Evolutionary conservation across 176 grass and related monocot species (phyloP).

Genomic region (Phoenix roebelenii): DNA sequence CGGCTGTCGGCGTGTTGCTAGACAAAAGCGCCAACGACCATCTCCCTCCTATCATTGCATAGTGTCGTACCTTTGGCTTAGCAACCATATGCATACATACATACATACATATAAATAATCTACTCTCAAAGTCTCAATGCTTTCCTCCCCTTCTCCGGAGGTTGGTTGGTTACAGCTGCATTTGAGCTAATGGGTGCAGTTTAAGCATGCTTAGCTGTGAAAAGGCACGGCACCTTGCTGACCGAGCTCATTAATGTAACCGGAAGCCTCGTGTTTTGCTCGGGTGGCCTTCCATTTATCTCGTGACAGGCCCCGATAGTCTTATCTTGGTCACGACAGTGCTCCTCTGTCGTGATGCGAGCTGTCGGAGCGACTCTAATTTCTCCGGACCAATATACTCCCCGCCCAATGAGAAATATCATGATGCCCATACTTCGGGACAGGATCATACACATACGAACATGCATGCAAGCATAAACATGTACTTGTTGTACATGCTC

Average conservation of each 20-base stretch:
- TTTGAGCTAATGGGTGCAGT: not conserved
- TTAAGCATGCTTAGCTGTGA: not conserved
- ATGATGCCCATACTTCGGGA: too few species aligned
- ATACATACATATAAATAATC: not conserved
- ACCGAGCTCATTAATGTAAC: not conserved
- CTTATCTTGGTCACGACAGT: too few species aligned
- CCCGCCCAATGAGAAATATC: too few species aligned
- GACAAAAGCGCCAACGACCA: conserved; percentile 20
- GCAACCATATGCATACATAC: not conserved
- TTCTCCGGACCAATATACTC: too few species aligned
- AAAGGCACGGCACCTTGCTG: not conserved
- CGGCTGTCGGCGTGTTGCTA: conserved; percentile 35
- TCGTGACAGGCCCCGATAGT: too few species aligned
- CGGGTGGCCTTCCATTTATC: not conserved
- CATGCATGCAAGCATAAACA: too few species aligned
- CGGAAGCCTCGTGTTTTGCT: not conserved
- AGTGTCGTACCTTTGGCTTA: conserved; percentile 19
- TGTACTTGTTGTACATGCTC: too few species aligned
- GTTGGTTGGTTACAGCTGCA: conserved; percentile 10
- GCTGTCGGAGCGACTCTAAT: too few species aligned
- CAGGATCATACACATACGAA: too few species aligned
- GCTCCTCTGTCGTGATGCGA: too few species aligned
- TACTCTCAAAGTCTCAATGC: conserved; percentile 1
- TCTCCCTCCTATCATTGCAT: conserved; percentile 43
- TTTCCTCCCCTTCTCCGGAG: not conserved